Percentiles rank a stretch among this genome's conserved stretches.
phyloP scores from a whole-genome alignment of 495 filamentous ascomycete species.

The Geoglossum glabrum region DNA sequence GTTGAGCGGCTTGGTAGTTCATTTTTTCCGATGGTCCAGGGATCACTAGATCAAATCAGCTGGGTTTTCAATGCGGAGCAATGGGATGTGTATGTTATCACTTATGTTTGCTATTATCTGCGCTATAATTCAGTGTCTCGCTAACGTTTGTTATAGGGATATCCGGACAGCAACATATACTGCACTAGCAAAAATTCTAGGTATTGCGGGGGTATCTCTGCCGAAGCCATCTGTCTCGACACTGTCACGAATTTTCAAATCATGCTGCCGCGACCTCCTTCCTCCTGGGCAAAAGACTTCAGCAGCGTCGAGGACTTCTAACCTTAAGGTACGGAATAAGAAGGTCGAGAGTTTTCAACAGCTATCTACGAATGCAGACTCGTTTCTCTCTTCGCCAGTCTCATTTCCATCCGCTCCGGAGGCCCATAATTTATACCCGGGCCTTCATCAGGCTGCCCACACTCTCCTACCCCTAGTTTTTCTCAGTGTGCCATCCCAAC shows the following conservation, averaged over 20 bases:
- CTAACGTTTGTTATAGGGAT: constrained; percentile 8
- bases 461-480: constrained; percentile 41
- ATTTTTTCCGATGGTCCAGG: constrained; percentile 32
- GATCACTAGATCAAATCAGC: constrained; percentile 42
- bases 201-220: constrained; percentile 39
- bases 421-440: constrained; percentile 12
- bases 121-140: neutral
- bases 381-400: constrained; percentile 24
- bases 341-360: constrained; percentile 20
- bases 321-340: constrained; percentile 17
- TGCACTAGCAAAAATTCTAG: constrained; percentile 33
- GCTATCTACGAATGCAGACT: constrained; percentile 30
- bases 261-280: constrained; percentile 44
- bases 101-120: neutral
- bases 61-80: constrained; percentile 47
- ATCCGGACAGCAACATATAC: constrained; percentile 41
- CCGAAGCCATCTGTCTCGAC: constrained; percentile 38
- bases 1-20: constrained; percentile 31
- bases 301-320: constrained; percentile 12
- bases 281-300: constrained; percentile 4
- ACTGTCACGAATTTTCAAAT: constrained; percentile 33
- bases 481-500: constrained; percentile 34
- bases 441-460: constrained; percentile 27
- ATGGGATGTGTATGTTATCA: constrained; percentile 2
- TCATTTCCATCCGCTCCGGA: neutral